These are phyloP conservation scores for Hypseocharis bilobata DNA, from an alignment of 441 rosid genomes.

Conservation along the genomic window DNA sequence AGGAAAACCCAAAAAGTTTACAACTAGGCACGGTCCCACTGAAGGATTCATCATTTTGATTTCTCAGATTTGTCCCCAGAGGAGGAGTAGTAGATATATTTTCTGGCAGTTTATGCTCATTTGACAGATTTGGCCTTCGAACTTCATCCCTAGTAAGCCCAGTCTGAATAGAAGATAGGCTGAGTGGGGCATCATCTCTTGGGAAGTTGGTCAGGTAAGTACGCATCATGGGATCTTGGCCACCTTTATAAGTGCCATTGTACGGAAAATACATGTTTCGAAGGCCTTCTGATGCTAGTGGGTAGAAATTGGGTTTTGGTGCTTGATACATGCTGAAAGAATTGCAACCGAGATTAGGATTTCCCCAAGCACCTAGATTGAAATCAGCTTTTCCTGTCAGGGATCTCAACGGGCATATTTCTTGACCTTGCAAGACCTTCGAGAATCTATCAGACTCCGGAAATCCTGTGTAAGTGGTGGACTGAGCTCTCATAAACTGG, in stretches of 20 bases:
- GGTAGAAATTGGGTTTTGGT: slow-evolving; percentile 39
- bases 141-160: slow-evolving; percentile 29
- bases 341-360: slow-evolving; percentile 34
- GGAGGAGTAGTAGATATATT: slow-evolving; percentile 32
- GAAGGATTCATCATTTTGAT: slow-evolving; percentile 32
- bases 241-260: slow-evolving; percentile 26
- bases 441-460: slow-evolving; percentile 53
- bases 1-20: slow-evolving; percentile 74
- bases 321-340: slow-evolving; percentile 41
- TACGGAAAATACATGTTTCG: slow-evolving; percentile 38
- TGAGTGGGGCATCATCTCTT: slow-evolving; percentile 35
- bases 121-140: slow-evolving; percentile 30
- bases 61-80: slow-evolving; percentile 28
- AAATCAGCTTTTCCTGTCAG: slow-evolving; percentile 47
- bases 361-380: slow-evolving; percentile 44
- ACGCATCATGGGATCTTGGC: slow-evolving; percentile 28
- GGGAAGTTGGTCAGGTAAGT: slow-evolving; percentile 34
- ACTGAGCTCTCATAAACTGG: slow-evolving; percentile 36
- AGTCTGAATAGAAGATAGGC: slow-evolving; percentile 26
- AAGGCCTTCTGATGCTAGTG: slow-evolving; percentile 37
- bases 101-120: slow-evolving; percentile 35
- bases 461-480: slow-evolving; percentile 43
- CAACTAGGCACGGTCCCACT: slow-evolving; percentile 42
- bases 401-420: slow-evolving; percentile 67
- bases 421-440: slow-evolving; percentile 99